Evolutionary conservation across 2,329 filamentous ascomycete genomes (phyloP).

Genomic region (Aspergillus persii): DNA sequence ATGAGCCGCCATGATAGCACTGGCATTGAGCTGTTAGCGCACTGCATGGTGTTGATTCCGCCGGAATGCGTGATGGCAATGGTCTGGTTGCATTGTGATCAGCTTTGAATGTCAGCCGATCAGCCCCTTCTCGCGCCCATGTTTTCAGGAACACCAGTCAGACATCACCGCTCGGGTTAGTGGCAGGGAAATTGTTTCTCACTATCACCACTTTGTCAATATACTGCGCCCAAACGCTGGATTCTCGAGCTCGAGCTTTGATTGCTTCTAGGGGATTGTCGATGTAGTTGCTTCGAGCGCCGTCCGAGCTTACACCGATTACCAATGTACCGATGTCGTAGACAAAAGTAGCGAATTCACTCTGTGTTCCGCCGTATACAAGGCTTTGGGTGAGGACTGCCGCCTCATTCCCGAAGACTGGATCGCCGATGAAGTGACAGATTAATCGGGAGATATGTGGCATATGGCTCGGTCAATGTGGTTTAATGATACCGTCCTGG

Average conservation of each 20-base stretch:
- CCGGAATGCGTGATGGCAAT: slow-evolving; percentile 82
- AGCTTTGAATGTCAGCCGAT: slow-evolving; percentile 58
- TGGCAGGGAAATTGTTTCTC: slow-evolving; percentile 12
- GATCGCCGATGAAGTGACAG: slow-evolving; percentile 37
- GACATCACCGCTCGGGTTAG: slow-evolving; percentile 35
- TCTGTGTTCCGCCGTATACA: neutral
- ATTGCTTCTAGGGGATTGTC: neutral
- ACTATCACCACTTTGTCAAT: slow-evolving; percentile 23
- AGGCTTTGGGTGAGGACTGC: slow-evolving; percentile 28
- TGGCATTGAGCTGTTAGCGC: slow-evolving; percentile 75
- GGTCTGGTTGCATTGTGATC: slow-evolving; percentile 77
- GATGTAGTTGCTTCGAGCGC: neutral
- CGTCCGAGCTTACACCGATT: slow-evolving; percentile 1
- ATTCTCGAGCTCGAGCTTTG: neutral
- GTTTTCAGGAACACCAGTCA: slow-evolving; percentile 83
- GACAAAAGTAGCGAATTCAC: neutral
- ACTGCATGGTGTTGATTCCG: slow-evolving; percentile 62
- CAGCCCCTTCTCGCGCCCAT: slow-evolving; percentile 77
- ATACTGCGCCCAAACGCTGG: neutral
- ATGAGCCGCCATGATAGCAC: slow-evolving; percentile 79
- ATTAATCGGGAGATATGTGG: slow-evolving; percentile 13
- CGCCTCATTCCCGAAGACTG: slow-evolving; percentile 52
- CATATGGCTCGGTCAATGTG: slow-evolving; percentile 40
- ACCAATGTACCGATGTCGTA: slow-evolving; percentile 12
- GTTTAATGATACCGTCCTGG: slow-evolving; percentile 38